Percentiles rank a stretch among this genome's conserved stretches.
These are phyloP conservation scores for Phaeosphaeriaceae sp. DNA, from an alignment of 2,329 filamentous ascomycete genomes.

Conservation along the genomic window DNA sequence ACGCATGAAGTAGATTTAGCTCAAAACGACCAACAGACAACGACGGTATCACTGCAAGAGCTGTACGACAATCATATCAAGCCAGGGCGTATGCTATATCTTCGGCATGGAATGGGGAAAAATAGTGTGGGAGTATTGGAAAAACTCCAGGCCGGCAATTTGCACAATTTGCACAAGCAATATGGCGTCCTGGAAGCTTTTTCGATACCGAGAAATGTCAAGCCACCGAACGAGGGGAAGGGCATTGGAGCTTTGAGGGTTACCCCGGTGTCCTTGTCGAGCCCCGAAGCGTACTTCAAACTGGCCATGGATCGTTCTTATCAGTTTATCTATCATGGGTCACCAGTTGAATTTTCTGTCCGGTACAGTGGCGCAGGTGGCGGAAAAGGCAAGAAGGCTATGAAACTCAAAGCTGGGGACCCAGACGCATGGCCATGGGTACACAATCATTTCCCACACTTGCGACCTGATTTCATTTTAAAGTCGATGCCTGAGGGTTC, in stretches of 20 bases:
- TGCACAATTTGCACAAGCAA: not conserved
- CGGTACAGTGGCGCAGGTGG: not conserved
- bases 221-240: constrained; percentile 2
- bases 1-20: constrained; percentile 29
- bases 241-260: constrained; percentile 24
- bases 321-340: constrained; percentile 26
- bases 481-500: constrained; percentile 37
- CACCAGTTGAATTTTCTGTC: constrained; percentile 32
- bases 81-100: constrained; percentile 29
- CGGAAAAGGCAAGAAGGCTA: constrained; percentile 4
- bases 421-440: constrained; percentile 25
- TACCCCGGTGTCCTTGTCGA: constrained; percentile 21
- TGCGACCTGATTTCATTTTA: constrained; percentile 40
- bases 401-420: constrained; percentile 1
- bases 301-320: constrained; percentile 30
- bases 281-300: constrained; percentile 11
- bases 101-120: constrained; percentile 6
- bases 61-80: constrained; percentile 24
- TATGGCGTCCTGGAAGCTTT: not conserved
- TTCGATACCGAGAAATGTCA: not conserved
- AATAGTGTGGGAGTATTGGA: not conserved
- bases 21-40: constrained; percentile 8
- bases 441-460: constrained; percentile 35
- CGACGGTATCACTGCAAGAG: constrained; percentile 25
- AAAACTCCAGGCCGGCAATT: constrained; percentile 5